These are phyloP conservation scores for Yamadazyma spencermartinsiae DNA, from an alignment of 1,139 yeast genomes.

Conservation along the genomic window DNA sequence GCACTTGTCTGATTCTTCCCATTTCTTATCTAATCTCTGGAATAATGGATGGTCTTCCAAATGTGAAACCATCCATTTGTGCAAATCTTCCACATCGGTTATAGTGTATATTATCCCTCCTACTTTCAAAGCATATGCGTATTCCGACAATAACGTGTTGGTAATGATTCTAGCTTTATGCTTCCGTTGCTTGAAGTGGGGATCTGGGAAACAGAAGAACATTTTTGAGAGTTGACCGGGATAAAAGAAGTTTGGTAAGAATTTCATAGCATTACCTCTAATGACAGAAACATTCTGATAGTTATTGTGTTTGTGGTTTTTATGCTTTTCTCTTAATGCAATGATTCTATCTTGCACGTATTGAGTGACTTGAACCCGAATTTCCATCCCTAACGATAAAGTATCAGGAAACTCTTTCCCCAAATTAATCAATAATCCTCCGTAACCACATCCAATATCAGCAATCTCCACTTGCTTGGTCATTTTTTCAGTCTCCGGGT, in stretches of 20 bases:
- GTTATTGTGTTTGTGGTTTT: slow-evolving; percentile 20
- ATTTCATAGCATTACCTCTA: slow-evolving; percentile 97
- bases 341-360: slow-evolving; percentile 94
- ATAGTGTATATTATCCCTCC: slow-evolving; percentile 92
- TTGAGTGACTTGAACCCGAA: slow-evolving; percentile 94
- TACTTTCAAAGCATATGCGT: slow-evolving; percentile 84
- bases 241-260: slow-evolving; percentile 87
- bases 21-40: slow-evolving; percentile 72
- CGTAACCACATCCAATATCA: slow-evolving; percentile 97
- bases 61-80: slow-evolving; percentile 95
- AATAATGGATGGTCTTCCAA: slow-evolving; percentile 88
- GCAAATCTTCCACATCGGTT: slow-evolving; percentile 93
- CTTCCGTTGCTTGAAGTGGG: slow-evolving; percentile 95
- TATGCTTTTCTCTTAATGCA: slow-evolving; percentile 67
- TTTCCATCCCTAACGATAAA: slow-evolving; percentile 91
- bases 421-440: slow-evolving; percentile 82
- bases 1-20: slow-evolving; percentile 80
- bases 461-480: slow-evolving; percentile 76
- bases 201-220: slow-evolving; percentile 99
- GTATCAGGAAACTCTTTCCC: slow-evolving; percentile 75
- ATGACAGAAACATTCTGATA: slow-evolving; percentile 87
- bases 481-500: slow-evolving; percentile 44
- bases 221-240: slow-evolving; percentile 82
- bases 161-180: slow-evolving; percentile 97
- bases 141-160: slow-evolving; percentile 82